These are phyloP conservation scores for Rhizopogon roseolus DNA, from an alignment of 768 basidiomycete genomes.

Conservation along the genomic window DNA sequence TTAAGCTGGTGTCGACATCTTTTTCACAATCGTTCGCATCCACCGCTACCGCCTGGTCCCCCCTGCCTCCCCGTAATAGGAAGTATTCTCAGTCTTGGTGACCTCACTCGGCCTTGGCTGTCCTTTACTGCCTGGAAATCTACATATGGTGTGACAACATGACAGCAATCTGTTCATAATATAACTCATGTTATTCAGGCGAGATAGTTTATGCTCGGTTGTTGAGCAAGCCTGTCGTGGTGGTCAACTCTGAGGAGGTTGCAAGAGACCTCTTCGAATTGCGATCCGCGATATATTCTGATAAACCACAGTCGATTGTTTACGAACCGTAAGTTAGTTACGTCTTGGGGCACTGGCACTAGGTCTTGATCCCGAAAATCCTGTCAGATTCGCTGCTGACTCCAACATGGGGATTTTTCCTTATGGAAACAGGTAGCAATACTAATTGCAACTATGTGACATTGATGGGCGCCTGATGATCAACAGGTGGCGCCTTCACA, in stretches of 20 bases:
- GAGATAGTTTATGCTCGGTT: slow-evolving; percentile 6
- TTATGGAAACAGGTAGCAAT: slow-evolving; percentile 8
- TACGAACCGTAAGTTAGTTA: slow-evolving; percentile 5
- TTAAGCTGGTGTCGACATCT: too few relatives aligned
- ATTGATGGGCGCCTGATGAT: too few relatives aligned
- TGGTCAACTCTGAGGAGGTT: slow-evolving; percentile 8
- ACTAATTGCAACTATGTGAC: too few relatives aligned
- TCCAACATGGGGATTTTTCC: slow-evolving; percentile 8
- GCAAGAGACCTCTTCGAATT: slow-evolving; percentile 6
- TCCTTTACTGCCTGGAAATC: too few relatives aligned
- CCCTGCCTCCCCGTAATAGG: too few relatives aligned
- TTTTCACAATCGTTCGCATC: too few relatives aligned
- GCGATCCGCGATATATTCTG: slow-evolving; percentile 10
- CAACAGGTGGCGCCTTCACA: too few relatives aligned
- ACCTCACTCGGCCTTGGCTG: too few relatives aligned
- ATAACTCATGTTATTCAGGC: neutral
- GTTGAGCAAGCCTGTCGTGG: slow-evolving; percentile 2
- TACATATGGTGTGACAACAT: too few relatives aligned
- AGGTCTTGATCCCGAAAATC: neutral
- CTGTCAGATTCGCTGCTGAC: slow-evolving; percentile 7
- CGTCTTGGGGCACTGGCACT: neutral
- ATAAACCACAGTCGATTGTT: slow-evolving; percentile 1
- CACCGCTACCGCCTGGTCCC: too few relatives aligned
- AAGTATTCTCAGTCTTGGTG: too few relatives aligned
- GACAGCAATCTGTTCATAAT: too few relatives aligned